These are phyloP conservation scores for Kingdonia uniflora DNA, from an alignment of 164 flowering plant species.

Conservation along the genomic window DNA sequence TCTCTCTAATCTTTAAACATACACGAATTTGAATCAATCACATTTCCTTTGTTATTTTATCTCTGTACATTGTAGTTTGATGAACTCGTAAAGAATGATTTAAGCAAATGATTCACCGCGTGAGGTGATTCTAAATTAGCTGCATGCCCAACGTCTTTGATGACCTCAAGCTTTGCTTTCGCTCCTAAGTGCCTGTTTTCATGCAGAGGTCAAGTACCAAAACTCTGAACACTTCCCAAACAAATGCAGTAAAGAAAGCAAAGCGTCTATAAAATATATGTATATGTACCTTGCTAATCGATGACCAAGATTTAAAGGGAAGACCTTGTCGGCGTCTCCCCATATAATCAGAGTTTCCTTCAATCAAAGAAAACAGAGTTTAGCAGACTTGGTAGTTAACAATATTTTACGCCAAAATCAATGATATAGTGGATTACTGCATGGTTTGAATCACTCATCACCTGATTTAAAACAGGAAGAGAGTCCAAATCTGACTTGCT, in stretches of 20 bases:
- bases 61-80: background rate
- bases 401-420: no score
- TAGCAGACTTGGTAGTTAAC: background rate
- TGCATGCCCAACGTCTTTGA: slow-evolving; percentile 40
- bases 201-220: background rate
- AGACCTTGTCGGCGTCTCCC: slow-evolving; percentile 22
- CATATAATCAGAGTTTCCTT: slow-evolving; percentile 41
- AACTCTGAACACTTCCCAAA: background rate
- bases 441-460: background rate
- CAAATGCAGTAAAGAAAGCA: background rate
- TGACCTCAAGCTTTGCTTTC: slow-evolving; percentile 44
- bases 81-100: slow-evolving; percentile 16
- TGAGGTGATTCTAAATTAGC: slow-evolving; percentile 43
- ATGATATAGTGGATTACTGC: background rate
- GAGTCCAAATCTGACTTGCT: slow-evolving; percentile 10
- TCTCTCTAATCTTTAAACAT: background rate
- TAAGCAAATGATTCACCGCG: slow-evolving; percentile 35
- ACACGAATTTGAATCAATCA: background rate
- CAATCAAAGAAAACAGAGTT: background rate
- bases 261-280: no score
- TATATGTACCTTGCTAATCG: slow-evolving; percentile 9
- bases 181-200: slow-evolving; percentile 43
- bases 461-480: slow-evolving; percentile 28
- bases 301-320: slow-evolving; percentile 10
- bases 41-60: background rate